Conservation (phyloP, 805 yeast species). For the Pichia deserticola region DNA sequence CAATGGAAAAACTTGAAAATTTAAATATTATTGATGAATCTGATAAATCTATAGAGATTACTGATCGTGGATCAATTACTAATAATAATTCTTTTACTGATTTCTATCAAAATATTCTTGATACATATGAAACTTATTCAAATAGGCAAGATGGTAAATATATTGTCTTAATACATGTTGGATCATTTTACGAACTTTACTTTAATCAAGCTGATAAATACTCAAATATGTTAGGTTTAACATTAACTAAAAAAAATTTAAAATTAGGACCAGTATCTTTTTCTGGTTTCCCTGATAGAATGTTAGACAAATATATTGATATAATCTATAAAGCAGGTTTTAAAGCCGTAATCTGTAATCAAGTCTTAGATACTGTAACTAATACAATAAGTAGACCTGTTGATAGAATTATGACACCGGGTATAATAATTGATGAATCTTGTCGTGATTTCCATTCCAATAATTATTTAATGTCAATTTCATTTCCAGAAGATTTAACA, state of each 20-base stretch:
- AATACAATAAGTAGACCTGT: conserved; percentile 56
- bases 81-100: conserved; percentile 14
- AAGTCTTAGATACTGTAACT: conserved; percentile 30
- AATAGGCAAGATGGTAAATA: conserved; percentile 24
- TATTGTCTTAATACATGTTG: conserved; percentile 73
- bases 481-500: conserved; percentile 46
- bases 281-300: conserved; percentile 85
- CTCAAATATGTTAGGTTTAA: conserved; percentile 65
- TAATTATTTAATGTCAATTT: conserved; percentile 62
- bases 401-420: conserved; percentile 80
- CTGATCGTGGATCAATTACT: conserved; percentile 11
- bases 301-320: conserved; percentile 65
- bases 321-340: conserved; percentile 60
- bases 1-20: not conserved
- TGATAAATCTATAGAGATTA: not conserved
- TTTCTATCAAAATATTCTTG: conserved; percentile 26
- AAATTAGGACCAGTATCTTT: conserved; percentile 51
- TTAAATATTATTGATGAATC: not conserved
- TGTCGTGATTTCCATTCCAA: conserved; percentile 66
- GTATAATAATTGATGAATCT: conserved; percentile 83
- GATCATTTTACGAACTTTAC: conserved; percentile 81
- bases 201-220: conserved; percentile 77
- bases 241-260: conserved; percentile 52
- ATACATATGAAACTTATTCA: conserved; percentile 20
- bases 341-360: conserved; percentile 81